phyloP scores from a whole-genome alignment of 2,329 filamentous ascomycete genomes.

The Penicillium sp. region DNA sequence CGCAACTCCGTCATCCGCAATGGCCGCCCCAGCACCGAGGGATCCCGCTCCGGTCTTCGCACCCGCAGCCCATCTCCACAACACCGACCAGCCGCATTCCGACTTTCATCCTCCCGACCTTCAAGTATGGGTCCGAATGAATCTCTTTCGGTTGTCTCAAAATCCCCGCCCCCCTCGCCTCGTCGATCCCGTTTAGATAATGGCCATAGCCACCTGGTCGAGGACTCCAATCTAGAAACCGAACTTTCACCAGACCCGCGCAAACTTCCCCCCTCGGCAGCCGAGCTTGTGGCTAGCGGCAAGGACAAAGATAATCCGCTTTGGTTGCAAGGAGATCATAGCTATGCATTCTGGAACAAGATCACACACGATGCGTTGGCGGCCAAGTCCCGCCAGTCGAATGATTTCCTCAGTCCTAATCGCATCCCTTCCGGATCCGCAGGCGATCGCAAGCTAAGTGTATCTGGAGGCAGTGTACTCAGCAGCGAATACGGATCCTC shows the following conservation, averaged over 20 bases:
- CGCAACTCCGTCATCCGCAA: slow-evolving; percentile 66
- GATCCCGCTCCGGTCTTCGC: slow-evolving; percentile 30
- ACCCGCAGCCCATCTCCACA: slow-evolving; percentile 52
- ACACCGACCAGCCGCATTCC: slow-evolving; percentile 29
- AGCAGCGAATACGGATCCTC: slow-evolving; percentile 57
- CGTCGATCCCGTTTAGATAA: slow-evolving; percentile 19
- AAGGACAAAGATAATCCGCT: slow-evolving; percentile 44
- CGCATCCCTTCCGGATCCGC: slow-evolving; percentile 15
- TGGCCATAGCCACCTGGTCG: slow-evolving; percentile 12
- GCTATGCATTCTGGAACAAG: slow-evolving; percentile 56
- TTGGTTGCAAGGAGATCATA: slow-evolving; percentile 52
- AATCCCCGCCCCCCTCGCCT: slow-evolving; percentile 29
- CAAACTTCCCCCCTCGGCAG: slow-evolving; percentile 15
- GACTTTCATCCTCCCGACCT: slow-evolving; percentile 21
- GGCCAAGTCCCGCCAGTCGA: slow-evolving; percentile 23
- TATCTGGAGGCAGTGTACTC: slow-evolving; percentile 50
- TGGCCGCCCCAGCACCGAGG: slow-evolving; percentile 52
- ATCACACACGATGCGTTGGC: slow-evolving; percentile 41
- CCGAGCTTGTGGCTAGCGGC: slow-evolving; percentile 24
- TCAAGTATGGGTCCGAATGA: slow-evolving; percentile 27
- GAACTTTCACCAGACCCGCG: slow-evolving; percentile 4
- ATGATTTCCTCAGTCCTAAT: slow-evolving; percentile 21
- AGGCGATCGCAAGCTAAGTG: slow-evolving; percentile 42
- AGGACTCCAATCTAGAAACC: slow-evolving; percentile 12
- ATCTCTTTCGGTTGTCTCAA: slow-evolving; percentile 27